Evolutionary conservation across 805 yeast genomes (phyloP).

Genomic region (Teunomyces gatunensis): DNA sequence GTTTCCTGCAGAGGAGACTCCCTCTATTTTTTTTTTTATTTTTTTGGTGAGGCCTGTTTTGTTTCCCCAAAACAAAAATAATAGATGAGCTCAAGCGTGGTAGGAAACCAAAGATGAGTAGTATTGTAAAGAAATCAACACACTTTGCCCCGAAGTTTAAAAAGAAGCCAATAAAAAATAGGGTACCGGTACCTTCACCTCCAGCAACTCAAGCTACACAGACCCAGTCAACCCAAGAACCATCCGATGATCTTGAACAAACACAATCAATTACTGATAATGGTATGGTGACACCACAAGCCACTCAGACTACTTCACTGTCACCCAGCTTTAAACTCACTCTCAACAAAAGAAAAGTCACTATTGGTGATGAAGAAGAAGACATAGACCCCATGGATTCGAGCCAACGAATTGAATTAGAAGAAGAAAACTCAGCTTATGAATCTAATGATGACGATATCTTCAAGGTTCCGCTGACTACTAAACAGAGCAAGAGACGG

Average conservation of each 20-base stretch:
- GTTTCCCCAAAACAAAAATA: neutral
- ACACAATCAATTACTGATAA: neutral
- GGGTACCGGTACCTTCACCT: slow-evolving; percentile 8
- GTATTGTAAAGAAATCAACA: slow-evolving; percentile 49
- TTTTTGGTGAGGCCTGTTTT: neutral
- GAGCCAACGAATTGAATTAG: neutral
- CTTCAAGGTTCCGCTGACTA: slow-evolving; percentile 24
- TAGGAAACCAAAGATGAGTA: slow-evolving; percentile 34
- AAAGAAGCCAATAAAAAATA: slow-evolving; percentile 22
- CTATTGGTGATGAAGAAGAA: slow-evolving; percentile 14
- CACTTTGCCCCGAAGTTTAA: slow-evolving; percentile 62
- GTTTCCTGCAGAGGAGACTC: too few species aligned
- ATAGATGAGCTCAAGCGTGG: neutral
- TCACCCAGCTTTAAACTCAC: slow-evolving; percentile 5
- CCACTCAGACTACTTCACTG: slow-evolving; percentile 8
- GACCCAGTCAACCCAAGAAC: neutral
- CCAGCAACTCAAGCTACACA: slow-evolving; percentile 14
- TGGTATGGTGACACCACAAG: slow-evolving; percentile 7
- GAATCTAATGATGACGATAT: slow-evolving; percentile 24
- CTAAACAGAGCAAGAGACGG: slow-evolving; percentile 26
- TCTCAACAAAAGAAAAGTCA: slow-evolving; percentile 3
- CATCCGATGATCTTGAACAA: neutral
- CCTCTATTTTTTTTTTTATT: neutral
- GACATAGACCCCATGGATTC: slow-evolving; percentile 28
- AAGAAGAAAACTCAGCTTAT: slow-evolving; percentile 1